Evolutionary conservation across 208 protist species (phyloP).

Genomic region (Leishmania arabica): DNA sequence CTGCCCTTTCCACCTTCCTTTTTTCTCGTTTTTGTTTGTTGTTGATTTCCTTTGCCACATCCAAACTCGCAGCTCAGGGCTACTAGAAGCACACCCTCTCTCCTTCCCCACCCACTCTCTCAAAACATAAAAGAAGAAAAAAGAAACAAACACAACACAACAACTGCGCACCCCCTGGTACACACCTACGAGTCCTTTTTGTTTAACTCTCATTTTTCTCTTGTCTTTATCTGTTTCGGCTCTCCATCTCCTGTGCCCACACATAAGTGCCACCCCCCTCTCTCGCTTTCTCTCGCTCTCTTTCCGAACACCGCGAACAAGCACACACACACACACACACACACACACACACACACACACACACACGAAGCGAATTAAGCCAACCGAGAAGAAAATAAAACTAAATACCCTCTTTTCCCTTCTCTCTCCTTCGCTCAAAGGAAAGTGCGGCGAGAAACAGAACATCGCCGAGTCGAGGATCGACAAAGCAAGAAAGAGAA

Average conservation of each 20-base stretch:
- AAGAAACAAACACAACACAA: background rate
- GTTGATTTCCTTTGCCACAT: background rate
- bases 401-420: background rate
- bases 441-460: background rate
- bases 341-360: background rate
- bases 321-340: background rate
- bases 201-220: background rate
- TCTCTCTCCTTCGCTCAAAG: background rate
- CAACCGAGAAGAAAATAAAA: background rate
- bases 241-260: background rate
- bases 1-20: too few species aligned
- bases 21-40: background rate
- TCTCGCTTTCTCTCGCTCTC: background rate
- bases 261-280: background rate
- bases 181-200: background rate
- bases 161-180: background rate
- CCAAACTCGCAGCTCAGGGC: background rate
- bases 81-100: constrained; percentile 6
- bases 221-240: background rate
- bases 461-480: background rate
- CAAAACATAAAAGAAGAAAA: background rate
- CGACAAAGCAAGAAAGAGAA: background rate
- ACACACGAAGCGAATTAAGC: too few species aligned
- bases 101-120: background rate
- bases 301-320: background rate